Evolutionary conservation across 352 stramenopile genomes (phyloP), one percentile per base, ranked within the genome.

Genomic region (Globisporangium yorkense): DNA sequence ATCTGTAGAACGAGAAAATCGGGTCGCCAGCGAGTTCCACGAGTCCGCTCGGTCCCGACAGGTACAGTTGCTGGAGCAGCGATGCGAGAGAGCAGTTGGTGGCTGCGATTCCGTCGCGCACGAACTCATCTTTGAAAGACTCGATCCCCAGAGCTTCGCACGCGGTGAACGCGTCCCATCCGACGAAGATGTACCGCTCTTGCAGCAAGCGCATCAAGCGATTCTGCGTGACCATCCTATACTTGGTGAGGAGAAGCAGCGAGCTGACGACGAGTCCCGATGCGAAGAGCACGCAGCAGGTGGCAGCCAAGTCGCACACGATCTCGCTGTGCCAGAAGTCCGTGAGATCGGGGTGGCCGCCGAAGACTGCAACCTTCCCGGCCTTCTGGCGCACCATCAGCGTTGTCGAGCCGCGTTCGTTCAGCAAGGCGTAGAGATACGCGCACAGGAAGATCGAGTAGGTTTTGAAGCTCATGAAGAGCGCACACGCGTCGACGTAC

Each of bases 391-490:
- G 75, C 31, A 67, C 57, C 74, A 85, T 85, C 47, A 84, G 78
- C 13, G 74, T 68, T 0, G 72, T 71, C 2, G 59, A 58, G 2
- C 72, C 72, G 2, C 53, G 62, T 31, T 52, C 41, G 24, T 70
- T 54, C 7, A 81, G 63, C 10, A 87, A 29, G 10, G 73, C 51
- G 45, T 68, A 80, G 2, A 85, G 44, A 6, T 74, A 43, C 35
- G 70, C 57, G 27, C 62, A 84, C 1, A 83, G 62, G 48, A 83
- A 57, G 12, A 83, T 37, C 33, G 55, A 74, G 74, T 80, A 83
- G 8, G 80, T 54, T 50, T 83, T 83, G 60, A 80, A 87, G 53
- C 62, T 81, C 35, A 77, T 15, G 39, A 87, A 84, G 16, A 87
- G 56, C 2, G 74, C 56, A 5, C 54, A 64, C 0, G 61, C 63